These are phyloP conservation scores for Viola pubescens DNA, from an alignment of 441 rosid species.

Conservation along the genomic window DNA sequence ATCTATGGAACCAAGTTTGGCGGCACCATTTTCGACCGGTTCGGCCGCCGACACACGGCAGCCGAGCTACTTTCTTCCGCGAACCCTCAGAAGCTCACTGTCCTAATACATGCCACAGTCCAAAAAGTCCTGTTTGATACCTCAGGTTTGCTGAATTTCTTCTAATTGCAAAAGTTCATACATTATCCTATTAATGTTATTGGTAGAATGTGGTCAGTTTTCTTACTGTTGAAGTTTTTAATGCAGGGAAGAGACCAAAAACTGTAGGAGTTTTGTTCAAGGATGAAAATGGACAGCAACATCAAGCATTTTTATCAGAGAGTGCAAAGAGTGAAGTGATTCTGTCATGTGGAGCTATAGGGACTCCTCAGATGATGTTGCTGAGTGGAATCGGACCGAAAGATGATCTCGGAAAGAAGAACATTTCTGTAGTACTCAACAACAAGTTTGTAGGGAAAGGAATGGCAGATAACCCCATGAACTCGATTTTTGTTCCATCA, in stretches of 20 bases:
- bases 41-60: conserved; percentile 83
- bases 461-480: conserved; percentile 95
- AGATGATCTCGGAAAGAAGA: conserved; percentile 48
- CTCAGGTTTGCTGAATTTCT: conserved; percentile 30
- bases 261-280: conserved; percentile 79
- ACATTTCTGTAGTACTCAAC: conserved; percentile 52
- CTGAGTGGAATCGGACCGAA: conserved; percentile 90
- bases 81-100: conserved; percentile 58
- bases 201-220: neutral
- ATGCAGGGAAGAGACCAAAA: conserved; percentile 53
- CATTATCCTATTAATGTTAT: too few relatives aligned
- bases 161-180: neutral
- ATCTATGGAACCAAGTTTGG: conserved; percentile 85
- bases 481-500: conserved; percentile 66
- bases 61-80: conserved; percentile 83
- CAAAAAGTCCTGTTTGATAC: conserved; percentile 68
- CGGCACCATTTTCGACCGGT: conserved; percentile 81
- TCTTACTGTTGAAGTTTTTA: neutral
- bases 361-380: conserved; percentile 79
- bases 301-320: conserved; percentile 50
- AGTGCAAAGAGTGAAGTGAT: conserved; percentile 65
- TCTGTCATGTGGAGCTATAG: conserved; percentile 82
- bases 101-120: conserved; percentile 73
- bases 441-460: conserved; percentile 71
- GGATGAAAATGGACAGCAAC: conserved; percentile 71